These are phyloP conservation scores for Xylaria bambusicola DNA, from an alignment of 495 filamentous ascomycete genomes.

Conservation along the genomic window DNA sequence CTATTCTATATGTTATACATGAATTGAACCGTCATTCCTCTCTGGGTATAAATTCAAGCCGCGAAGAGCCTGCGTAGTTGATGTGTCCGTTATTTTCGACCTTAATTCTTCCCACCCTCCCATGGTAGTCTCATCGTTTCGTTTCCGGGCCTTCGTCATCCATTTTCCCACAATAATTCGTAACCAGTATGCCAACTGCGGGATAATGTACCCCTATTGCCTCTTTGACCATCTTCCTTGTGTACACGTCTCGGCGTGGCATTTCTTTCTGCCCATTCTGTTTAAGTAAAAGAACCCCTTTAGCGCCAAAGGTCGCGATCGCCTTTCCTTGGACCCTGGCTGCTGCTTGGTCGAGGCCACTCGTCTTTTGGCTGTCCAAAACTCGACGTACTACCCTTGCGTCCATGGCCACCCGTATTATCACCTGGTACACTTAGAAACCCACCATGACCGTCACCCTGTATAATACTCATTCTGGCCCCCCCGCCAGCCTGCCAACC, in stretches of 20 bases:
- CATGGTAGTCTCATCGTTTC: background rate
- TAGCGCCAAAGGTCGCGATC: slow-evolving; percentile 51
- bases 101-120: too few species aligned
- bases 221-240: too few species aligned
- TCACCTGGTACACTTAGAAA: slow-evolving; percentile 74
- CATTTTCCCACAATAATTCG: background rate
- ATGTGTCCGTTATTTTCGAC: too few species aligned
- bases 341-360: slow-evolving; percentile 47
- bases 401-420: slow-evolving; percentile 18
- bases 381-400: slow-evolving; percentile 20
- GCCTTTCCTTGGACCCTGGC: slow-evolving; percentile 41
- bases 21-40: slow-evolving; percentile 2
- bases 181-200: too few species aligned
- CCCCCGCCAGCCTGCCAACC: slow-evolving; percentile 46
- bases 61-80: slow-evolving; percentile 9
- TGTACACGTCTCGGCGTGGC: background rate
- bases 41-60: slow-evolving; percentile 17
- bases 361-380: slow-evolving; percentile 26
- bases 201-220: too few species aligned
- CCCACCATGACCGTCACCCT: slow-evolving; percentile 76
- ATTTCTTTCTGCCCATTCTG: slow-evolving; percentile 1
- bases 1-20: slow-evolving; percentile 12
- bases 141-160: slow-evolving; percentile 1
- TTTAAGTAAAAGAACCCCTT: too few species aligned
- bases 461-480: slow-evolving; percentile 48